phyloP scores from a whole-genome alignment of 2,329 filamentous ascomycete genomes.

The Thielaviopsis musarum region DNA sequence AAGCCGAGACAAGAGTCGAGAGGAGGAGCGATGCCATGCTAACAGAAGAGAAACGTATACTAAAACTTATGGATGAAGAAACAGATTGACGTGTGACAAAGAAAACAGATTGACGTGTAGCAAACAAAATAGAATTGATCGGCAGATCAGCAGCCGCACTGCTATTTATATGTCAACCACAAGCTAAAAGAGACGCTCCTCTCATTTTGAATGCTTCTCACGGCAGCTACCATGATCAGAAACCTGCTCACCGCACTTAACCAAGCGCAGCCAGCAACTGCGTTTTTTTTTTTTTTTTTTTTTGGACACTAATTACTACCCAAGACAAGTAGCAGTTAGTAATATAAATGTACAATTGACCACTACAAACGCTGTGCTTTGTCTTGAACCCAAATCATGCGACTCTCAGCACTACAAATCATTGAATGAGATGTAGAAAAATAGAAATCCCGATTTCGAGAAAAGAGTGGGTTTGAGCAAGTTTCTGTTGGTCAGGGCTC shows the following conservation, averaged over 20 bases:
- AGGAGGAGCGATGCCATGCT: conserved; percentile 9
- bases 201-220: too few species aligned
- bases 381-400: neutral
- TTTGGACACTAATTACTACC: too few species aligned
- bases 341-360: too few species aligned
- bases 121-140: neutral
- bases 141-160: neutral
- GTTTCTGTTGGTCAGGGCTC: neutral
- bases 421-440: too few species aligned
- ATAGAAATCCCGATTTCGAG: too few species aligned
- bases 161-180: neutral
- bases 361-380: too few species aligned
- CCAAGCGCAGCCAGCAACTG: neutral
- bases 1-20: conserved; percentile 9
- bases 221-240: neutral
- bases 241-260: neutral
- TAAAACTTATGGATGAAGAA: neutral
- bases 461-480: neutral
- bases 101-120: neutral
- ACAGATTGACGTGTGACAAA: neutral
- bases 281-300: neutral
- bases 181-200: neutral
- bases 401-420: neutral
- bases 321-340: too few species aligned
- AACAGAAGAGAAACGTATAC: neutral